phyloP scores from a whole-genome alignment of 2,329 filamentous ascomycete genomes.

The Sclerotinia nivalis region DNA sequence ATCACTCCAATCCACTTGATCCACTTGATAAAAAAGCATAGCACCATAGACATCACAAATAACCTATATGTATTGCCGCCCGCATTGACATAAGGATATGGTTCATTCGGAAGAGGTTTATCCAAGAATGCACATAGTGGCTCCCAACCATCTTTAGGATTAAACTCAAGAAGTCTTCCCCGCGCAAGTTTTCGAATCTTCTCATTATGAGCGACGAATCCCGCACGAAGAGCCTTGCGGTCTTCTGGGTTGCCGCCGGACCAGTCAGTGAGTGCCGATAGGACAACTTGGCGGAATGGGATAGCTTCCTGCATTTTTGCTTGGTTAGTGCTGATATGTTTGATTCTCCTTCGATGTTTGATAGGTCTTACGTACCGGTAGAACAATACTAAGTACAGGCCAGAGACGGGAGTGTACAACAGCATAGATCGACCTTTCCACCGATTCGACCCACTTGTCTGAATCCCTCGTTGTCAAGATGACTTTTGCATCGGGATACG shows the following conservation, averaged over 20 bases:
- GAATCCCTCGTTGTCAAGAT: neutral
- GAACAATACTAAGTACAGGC: neutral
- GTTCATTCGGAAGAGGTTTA: neutral
- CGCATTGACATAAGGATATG: neutral
- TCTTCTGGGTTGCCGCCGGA: neutral
- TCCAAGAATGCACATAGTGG: neutral
- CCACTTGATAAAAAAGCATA: neutral
- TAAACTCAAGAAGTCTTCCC: neutral
- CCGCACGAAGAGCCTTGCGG: neutral
- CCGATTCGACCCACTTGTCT: neutral
- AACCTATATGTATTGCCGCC: neutral
- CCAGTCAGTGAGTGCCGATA: neutral
- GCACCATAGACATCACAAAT: neutral
- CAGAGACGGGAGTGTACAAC: neutral
- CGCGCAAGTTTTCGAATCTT: neutral
- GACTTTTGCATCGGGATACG: neutral
- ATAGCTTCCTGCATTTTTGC: neutral
- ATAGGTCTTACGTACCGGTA: neutral
- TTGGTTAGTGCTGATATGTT: neutral
- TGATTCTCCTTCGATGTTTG: neutral
- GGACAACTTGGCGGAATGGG: neutral
- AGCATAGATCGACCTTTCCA: neutral
- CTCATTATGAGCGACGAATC: neutral
- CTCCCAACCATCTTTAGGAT: neutral
- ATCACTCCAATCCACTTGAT: neutral